phyloP scores from a whole-genome alignment of 108 stramenopile genomes.

The Epithemia pelagica region DNA sequence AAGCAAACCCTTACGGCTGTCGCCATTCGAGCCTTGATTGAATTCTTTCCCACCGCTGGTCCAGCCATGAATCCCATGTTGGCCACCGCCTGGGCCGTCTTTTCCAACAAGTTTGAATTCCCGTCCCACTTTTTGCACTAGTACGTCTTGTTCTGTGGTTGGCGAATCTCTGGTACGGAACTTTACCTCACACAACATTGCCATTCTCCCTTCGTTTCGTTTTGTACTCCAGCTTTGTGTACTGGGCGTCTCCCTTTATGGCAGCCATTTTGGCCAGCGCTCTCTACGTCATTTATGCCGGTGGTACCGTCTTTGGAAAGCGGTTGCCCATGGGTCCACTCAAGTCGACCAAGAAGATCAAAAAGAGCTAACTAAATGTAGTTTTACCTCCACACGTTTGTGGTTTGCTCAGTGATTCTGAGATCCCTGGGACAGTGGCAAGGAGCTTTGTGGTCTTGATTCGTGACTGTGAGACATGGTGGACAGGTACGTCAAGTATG shows the following conservation, averaged over 20 bases:
- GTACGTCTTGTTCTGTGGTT: not conserved
- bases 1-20: conserved; percentile 81
- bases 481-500: too few species aligned
- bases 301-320: conserved; percentile 65
- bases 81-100: conserved; percentile 71
- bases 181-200: too few species aligned
- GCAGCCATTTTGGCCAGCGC: conserved; percentile 59
- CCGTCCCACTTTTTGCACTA: conserved; percentile 62
- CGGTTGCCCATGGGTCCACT: conserved; percentile 66
- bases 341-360: conserved; percentile 25
- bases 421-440: too few species aligned
- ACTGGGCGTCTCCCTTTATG: conserved; percentile 68
- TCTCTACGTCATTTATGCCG: conserved; percentile 69
- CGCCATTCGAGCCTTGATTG: conserved; percentile 79
- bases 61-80: conserved; percentile 91
- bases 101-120: conserved; percentile 45
- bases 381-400: too few species aligned
- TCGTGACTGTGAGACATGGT: too few species aligned
- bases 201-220: too few species aligned
- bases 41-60: conserved; percentile 74
- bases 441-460: too few species aligned
- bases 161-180: too few species aligned
- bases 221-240: conserved; percentile 36
- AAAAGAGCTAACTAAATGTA: not conserved
- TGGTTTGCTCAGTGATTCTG: too few species aligned